These are phyloP conservation scores for Brettanomyces nanus DNA, from an alignment of 805 yeast genomes.

Conservation along the genomic window DNA sequence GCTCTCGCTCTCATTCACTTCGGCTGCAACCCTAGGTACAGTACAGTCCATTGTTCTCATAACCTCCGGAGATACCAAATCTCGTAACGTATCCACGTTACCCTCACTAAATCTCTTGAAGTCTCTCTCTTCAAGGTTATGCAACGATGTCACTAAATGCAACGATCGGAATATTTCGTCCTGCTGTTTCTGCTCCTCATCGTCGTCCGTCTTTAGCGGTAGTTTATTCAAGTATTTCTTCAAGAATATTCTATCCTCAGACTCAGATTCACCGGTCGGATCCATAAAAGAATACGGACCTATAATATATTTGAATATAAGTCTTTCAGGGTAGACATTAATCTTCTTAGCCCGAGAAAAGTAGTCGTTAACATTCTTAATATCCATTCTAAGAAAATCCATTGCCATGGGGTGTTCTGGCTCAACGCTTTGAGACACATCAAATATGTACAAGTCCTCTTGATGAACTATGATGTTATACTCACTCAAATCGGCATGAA, in stretches of 20 bases:
- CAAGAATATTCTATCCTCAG: conserved; percentile 35
- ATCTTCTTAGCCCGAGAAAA: conserved; percentile 67
- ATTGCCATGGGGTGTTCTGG: conserved; percentile 97
- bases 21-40: conserved; percentile 15
- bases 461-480: conserved; percentile 86
- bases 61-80: conserved; percentile 40
- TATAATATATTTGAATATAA: conserved; percentile 70
- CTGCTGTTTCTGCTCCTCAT: conserved; percentile 46
- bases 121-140: conserved; percentile 86
- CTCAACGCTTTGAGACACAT: conserved; percentile 95
- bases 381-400: conserved; percentile 95
- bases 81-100: conserved; percentile 67
- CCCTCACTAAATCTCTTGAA: conserved; percentile 73
- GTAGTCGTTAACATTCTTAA: conserved; percentile 87
- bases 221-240: conserved; percentile 36
- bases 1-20: conserved; percentile 21
- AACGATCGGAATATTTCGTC: conserved; percentile 84
- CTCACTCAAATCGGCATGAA: conserved; percentile 95
- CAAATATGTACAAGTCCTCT: conserved; percentile 74
- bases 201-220: conserved; percentile 50
- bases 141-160: conserved; percentile 69
- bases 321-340: conserved; percentile 71
- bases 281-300: conserved; percentile 33
- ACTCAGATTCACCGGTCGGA: conserved; percentile 12
- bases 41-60: conserved; percentile 22